phyloP scores from a whole-genome alignment of 148 eudicot species.

The Nepenthes gracilis region DNA sequence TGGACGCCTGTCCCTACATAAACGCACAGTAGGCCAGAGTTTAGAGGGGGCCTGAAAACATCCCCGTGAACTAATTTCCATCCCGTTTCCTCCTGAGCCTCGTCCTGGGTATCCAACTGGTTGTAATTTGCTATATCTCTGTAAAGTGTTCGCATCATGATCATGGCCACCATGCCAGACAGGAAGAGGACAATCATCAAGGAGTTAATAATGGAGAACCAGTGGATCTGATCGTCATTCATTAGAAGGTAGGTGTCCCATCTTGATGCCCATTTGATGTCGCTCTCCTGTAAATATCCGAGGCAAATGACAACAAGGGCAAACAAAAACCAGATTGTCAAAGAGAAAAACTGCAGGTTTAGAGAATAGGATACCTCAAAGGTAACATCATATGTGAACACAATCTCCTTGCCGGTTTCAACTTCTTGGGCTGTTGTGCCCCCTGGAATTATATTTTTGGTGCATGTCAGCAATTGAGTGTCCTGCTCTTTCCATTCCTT shows the following conservation, averaged over 20 bases:
- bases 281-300: constrained; percentile 26
- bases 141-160: constrained; percentile 54
- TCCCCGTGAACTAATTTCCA: constrained; percentile 52
- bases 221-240: constrained; percentile 52
- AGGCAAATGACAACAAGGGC: constrained; percentile 6
- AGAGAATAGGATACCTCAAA: constrained; percentile 31
- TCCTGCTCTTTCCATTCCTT: constrained; percentile 51
- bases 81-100: constrained; percentile 47
- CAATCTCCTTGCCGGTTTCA: constrained; percentile 36
- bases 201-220: constrained; percentile 48
- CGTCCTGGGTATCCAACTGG: constrained; percentile 44
- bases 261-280: constrained; percentile 46
- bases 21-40: constrained; percentile 34
- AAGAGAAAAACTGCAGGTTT: neutral
- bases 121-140: constrained; percentile 43
- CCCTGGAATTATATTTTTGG: constrained; percentile 31
- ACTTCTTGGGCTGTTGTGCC: constrained; percentile 48
- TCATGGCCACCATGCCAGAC: constrained; percentile 52
- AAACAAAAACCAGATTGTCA: neutral
- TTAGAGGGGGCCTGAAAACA: constrained; percentile 35
- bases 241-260: constrained; percentile 46
- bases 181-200: constrained; percentile 41
- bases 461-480: constrained; percentile 41
- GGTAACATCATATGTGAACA: constrained; percentile 45
- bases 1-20: constrained; percentile 50